Conservation (phyloP, 2,329 filamentous ascomycete species). For the Clonostachys solani region DNA sequence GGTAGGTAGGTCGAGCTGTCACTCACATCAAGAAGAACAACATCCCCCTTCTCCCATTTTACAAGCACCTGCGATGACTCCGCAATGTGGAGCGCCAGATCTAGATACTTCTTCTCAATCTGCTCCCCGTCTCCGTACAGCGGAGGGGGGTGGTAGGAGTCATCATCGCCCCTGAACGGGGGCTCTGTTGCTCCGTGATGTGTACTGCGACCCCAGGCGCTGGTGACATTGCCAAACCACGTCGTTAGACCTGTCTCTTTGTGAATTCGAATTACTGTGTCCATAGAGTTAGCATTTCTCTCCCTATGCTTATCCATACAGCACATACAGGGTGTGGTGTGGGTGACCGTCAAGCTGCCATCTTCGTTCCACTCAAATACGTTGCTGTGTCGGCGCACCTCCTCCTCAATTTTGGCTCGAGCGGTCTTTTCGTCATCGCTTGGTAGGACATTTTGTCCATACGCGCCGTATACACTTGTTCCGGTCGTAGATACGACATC, state of each 20-base stretch:
- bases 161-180: constrained; percentile 22
- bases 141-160: constrained; percentile 24
- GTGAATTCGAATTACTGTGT: constrained; percentile 19
- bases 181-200: constrained; percentile 22
- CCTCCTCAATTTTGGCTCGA: constrained; percentile 19
- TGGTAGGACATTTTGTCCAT: constrained; percentile 17
- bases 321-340: constrained; percentile 13
- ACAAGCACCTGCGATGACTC: constrained; percentile 16
- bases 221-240: constrained; percentile 27
- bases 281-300: not conserved
- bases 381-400: constrained; percentile 24
- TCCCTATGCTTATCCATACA: too few species aligned
- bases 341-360: constrained; percentile 24
- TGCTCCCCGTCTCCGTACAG: constrained; percentile 18
- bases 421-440: constrained; percentile 13
- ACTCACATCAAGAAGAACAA: constrained; percentile 22
- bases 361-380: constrained; percentile 25
- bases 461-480: constrained; percentile 20
- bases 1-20: not conserved
- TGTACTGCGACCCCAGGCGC: constrained; percentile 23
- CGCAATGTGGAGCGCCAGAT: constrained; percentile 17
- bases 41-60: constrained; percentile 19
- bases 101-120: constrained; percentile 19
- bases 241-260: constrained; percentile 15
- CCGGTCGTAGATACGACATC: constrained; percentile 21